Evolutionary conservation across 2,329 filamentous ascomycete species (phyloP), one percentile per base, ranked within the genome.

Genomic region (Orbilia brochopaga): DNA sequence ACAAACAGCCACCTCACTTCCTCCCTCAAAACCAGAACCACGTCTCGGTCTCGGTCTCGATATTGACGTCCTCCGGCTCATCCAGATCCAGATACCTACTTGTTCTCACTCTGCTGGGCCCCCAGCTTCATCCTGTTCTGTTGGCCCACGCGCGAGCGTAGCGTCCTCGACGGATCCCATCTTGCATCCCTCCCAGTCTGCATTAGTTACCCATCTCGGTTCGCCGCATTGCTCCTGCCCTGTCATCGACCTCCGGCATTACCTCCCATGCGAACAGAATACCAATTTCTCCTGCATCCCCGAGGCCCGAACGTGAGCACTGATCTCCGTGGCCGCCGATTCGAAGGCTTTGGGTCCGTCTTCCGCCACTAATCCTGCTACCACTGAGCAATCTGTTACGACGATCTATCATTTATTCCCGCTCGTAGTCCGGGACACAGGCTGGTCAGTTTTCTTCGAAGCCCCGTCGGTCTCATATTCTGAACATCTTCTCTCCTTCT

Each of bases 211-310:
- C 21, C 21, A 7, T 46, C 23, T 15, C 35, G 35, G 17, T 11
- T 15, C 24, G 13, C 27, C 21, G 13, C 17, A 56, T 40, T 53
- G 19, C 27, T 53, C 21, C 27, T 17, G 24, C n/a, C 40, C 35
- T 40, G 4, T 46, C 55, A 50, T 32, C 35, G 1, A 51, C 55
- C 48, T 35, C 44, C 57, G 32, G n/a, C n/a, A 7, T 40, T 46
- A 52, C 8, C 44, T 53, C 27, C n/a, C 11, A 61, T 61, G 64
- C 17, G 57, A 69, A 57, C 61, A 57, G 27, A 23, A 13, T 35
- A 5, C 40, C n/a, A n/a, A 40, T n/a, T 46, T 51, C 46, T 30
- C 40, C 30, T 40, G 21, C 37, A 27, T 50, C 17, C 48, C 44
- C 42, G 27, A 51, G 37, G 17, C 30, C 17, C 15, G 24, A 50